Conservation (phyloP, 139 green algal species). For the Tetraselmis chui region DNA sequence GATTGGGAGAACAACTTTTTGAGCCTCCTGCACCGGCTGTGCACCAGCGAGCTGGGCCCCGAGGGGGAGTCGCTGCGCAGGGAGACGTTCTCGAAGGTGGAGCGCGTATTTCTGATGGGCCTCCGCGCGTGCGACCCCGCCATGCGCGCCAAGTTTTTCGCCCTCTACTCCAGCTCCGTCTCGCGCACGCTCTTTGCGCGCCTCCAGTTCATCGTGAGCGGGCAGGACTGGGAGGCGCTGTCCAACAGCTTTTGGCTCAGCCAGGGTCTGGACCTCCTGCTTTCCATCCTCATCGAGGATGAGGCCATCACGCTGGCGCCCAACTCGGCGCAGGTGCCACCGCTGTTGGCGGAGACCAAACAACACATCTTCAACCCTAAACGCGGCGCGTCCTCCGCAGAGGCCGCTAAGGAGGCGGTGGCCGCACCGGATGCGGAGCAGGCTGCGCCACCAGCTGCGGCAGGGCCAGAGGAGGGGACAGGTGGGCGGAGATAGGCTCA, state of each 20-base stretch:
- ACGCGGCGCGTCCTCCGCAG: background rate
- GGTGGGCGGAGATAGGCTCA: too few relatives aligned
- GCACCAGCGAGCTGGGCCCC: constrained; percentile 18
- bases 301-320: constrained; percentile 84
- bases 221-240: constrained; percentile 89
- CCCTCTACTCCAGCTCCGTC: constrained; percentile 73
- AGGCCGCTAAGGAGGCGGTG: background rate
- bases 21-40: constrained; percentile 56
- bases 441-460: background rate
- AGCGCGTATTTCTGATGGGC: constrained; percentile 82
- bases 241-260: constrained; percentile 90
- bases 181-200: constrained; percentile 70
- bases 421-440: background rate
- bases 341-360: constrained; percentile 29
- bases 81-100: constrained; percentile 82
- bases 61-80: constrained; percentile 40
- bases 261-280: constrained; percentile 86
- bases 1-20: constrained; percentile 72
- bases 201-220: constrained; percentile 83
- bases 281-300: constrained; percentile 71
- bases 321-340: constrained; percentile 77
- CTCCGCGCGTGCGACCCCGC: constrained; percentile 60
- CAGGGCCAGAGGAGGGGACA: background rate
- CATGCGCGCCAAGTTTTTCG: constrained; percentile 77
- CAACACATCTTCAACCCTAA: constrained; percentile 39